Conservation (phyloP, 2,329 filamentous ascomycete species). For the Aulographum hederae region DNA sequence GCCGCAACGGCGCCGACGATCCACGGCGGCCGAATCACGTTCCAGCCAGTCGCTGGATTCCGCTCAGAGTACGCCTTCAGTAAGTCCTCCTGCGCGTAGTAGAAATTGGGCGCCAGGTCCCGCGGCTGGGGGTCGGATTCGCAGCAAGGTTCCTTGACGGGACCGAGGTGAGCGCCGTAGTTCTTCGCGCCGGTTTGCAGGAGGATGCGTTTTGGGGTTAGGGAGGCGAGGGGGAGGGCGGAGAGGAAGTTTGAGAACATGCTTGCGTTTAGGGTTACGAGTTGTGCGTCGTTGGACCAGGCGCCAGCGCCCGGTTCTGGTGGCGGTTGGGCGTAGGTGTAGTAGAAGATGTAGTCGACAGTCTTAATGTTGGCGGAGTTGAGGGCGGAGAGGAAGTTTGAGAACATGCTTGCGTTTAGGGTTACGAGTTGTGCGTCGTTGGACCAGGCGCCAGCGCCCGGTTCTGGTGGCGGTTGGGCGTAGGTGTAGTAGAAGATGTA, state of each 20-base stretch:
- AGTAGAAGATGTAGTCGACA: conserved; percentile 31
- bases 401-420: conserved; percentile 23
- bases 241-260: conserved; percentile 25
- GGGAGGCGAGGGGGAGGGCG: conserved; percentile 16
- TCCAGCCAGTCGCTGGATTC: conserved; percentile 15
- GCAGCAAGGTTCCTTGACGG: conserved; percentile 16
- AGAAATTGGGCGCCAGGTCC: conserved; percentile 26
- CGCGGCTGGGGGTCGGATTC: conserved; percentile 23
- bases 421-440: conserved; percentile 30
- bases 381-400: conserved; percentile 24
- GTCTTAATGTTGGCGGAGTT: conserved; percentile 17
- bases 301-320: conserved; percentile 25
- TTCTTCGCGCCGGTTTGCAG: conserved; percentile 28
- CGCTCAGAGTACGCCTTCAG: conserved; percentile 19
- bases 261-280: conserved; percentile 25
- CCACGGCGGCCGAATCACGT: conserved; percentile 24
- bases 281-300: conserved; percentile 32
- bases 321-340: conserved; percentile 32
- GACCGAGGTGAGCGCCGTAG: conserved; percentile 26
- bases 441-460: conserved; percentile 26
- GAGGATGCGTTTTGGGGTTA: conserved; percentile 21
- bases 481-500: conserved; percentile 38
- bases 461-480: conserved; percentile 29
- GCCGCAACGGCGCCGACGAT: conserved; percentile 25
- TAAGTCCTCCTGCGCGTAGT: conserved; percentile 28